Percentiles rank a stretch among this genome's conserved stretches.
phyloP scores from a whole-genome alignment of 805 yeast genomes.

The Candida peoriensis region DNA sequence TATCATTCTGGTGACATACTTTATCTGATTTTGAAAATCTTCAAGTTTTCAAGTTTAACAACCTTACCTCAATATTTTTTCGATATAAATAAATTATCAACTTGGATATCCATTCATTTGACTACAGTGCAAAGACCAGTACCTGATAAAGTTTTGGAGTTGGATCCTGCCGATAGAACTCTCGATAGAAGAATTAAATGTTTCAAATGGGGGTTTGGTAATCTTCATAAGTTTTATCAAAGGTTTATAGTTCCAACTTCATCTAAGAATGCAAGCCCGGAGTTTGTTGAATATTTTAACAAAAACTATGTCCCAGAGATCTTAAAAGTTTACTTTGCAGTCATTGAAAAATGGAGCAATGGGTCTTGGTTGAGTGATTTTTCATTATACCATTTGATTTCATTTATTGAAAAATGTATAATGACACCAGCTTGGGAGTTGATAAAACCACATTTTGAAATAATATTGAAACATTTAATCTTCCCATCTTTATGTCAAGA shows the following conservation, averaged over 20 bases:
- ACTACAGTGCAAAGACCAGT: slow-evolving; percentile 49
- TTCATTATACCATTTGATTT: slow-evolving; percentile 58
- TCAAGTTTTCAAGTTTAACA: slow-evolving; percentile 56
- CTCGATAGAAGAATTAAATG: slow-evolving; percentile 54
- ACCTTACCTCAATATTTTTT: slow-evolving; percentile 52
- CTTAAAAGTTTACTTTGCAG: slow-evolving; percentile 52
- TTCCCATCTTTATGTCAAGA: slow-evolving; percentile 75
- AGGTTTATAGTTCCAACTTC: slow-evolving; percentile 39
- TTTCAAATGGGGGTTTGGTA: slow-evolving; percentile 87
- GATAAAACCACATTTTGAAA: slow-evolving; percentile 59
- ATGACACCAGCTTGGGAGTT: slow-evolving; percentile 52
- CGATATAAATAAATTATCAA: slow-evolving; percentile 31
- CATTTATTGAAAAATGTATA: slow-evolving; percentile 60
- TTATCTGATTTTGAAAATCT: slow-evolving; percentile 59
- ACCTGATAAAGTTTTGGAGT: slow-evolving; percentile 44
- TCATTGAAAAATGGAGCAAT: slow-evolving; percentile 35
- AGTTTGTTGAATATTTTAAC: slow-evolving; percentile 52
- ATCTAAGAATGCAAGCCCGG: slow-evolving; percentile 37
- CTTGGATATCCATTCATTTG: slow-evolving; percentile 69
- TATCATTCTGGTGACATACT: slow-evolving; percentile 41
- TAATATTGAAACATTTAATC: slow-evolving; percentile 62
- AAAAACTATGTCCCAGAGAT: slow-evolving; percentile 65
- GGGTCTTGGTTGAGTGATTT: slow-evolving; percentile 61
- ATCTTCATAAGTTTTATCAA: slow-evolving; percentile 62
- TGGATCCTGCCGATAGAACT: slow-evolving; percentile 43